These are phyloP conservation scores for Russula lepida DNA, from an alignment of 768 basidiomycete genomes.

Conservation along the genomic window DNA sequence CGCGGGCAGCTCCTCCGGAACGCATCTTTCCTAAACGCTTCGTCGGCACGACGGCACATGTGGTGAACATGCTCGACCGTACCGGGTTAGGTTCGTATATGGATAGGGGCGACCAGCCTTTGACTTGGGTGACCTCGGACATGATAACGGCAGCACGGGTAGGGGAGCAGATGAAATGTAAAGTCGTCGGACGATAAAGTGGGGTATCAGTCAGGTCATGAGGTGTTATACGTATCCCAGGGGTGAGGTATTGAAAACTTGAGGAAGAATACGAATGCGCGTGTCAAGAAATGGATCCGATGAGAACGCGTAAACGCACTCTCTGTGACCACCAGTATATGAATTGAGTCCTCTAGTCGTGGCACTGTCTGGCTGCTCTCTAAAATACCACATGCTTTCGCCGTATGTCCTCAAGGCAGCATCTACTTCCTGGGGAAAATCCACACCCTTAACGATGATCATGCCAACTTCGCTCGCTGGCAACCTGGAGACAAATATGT, in stretches of 20 bases:
- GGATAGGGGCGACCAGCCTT: conserved; percentile 54
- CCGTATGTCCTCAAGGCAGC: conserved; percentile 54
- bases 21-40: conserved; percentile 55
- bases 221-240: conserved; percentile 62
- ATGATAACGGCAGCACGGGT: conserved; percentile 57
- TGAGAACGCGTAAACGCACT: conserved; percentile 34
- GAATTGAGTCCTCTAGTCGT: conserved; percentile 71
- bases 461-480: conserved; percentile 59
- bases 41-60: conserved; percentile 2
- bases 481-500: conserved; percentile 49
- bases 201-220: conserved; percentile 50
- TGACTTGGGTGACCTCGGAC: conserved; percentile 45
- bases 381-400: conserved; percentile 66
- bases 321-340: conserved; percentile 65
- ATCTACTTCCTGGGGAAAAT: conserved; percentile 60
- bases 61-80: neutral
- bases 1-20: conserved; percentile 69
- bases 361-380: conserved; percentile 42
- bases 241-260: conserved; percentile 75
- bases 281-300: conserved; percentile 5
- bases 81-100: conserved; percentile 89
- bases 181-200: conserved; percentile 40
- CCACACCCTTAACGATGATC: conserved; percentile 74
- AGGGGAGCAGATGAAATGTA: conserved; percentile 88
- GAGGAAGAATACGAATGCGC: neutral